Percentiles rank a stretch among this genome's conserved stretches.
phyloP scores from a whole-genome alignment of 225 moss, liverwort and hornwort species.

The Pleurozium schreberi region DNA sequence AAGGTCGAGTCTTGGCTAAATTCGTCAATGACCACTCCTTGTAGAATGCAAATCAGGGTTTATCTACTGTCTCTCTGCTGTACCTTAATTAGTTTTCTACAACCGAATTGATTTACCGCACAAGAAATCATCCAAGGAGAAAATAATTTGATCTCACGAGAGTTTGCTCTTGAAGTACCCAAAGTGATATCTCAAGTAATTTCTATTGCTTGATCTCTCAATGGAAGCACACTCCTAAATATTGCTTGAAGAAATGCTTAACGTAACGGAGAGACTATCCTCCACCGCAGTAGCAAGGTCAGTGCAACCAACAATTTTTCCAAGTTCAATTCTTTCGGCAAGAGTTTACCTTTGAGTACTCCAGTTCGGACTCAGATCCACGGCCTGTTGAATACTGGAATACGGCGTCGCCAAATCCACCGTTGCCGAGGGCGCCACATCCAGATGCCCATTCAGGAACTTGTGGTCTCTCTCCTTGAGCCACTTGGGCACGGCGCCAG shows the following conservation, averaged over 20 bases:
- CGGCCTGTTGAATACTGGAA: conserved; percentile 31
- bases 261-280: neutral
- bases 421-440: conserved; percentile 16
- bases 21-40: neutral
- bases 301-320: neutral
- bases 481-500: conserved; percentile 18
- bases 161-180: neutral
- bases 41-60: neutral
- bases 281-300: neutral
- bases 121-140: neutral
- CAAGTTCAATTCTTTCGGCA: neutral
- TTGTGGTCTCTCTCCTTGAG: conserved; percentile 5
- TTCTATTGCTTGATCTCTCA: neutral
- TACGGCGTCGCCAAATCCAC: conserved; percentile 29
- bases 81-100: neutral
- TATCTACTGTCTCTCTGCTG: too few species aligned
- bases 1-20: neutral
- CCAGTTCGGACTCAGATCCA: conserved; percentile 36
- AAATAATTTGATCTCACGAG: neutral
- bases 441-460: conserved; percentile 13
- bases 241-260: neutral
- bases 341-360: conserved; percentile 5
- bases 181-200: neutral
- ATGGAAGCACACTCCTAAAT: too few species aligned
- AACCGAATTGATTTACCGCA: neutral